Evolutionary conservation across 2,329 filamentous ascomycete species (phyloP).

Genomic region (Penicillium sp.): DNA sequence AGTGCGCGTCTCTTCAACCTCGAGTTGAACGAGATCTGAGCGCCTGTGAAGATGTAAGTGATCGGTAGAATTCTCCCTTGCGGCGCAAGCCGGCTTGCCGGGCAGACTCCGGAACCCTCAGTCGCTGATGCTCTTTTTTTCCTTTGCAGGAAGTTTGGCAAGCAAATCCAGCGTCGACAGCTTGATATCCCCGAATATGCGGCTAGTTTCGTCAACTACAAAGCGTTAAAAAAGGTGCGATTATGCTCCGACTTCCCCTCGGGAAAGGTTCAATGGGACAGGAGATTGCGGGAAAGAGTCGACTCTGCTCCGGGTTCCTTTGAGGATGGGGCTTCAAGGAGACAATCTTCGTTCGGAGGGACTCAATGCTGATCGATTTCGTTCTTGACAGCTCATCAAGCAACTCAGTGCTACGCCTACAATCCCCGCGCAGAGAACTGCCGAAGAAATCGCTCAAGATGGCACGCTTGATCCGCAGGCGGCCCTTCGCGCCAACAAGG

Average conservation of each 20-base stretch:
- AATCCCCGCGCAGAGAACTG: constrained; percentile 67
- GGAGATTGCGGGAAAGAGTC: background rate
- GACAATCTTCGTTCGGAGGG: background rate
- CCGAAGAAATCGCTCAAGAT: constrained; percentile 35
- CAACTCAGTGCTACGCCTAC: constrained; percentile 89
- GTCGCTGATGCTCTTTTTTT: background rate
- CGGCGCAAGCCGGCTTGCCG: background rate
- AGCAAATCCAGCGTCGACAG: constrained; percentile 98
- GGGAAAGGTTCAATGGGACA: background rate
- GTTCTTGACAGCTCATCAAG: constrained; percentile 75
- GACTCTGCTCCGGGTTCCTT: background rate
- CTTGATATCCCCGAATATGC: constrained; percentile 99
- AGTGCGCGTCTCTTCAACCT: background rate
- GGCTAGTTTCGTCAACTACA: constrained; percentile 98
- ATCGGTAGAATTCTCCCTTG: background rate
- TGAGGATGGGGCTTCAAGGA: background rate
- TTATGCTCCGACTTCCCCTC: background rate
- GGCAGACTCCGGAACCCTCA: background rate
- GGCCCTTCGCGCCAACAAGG: constrained; percentile 91
- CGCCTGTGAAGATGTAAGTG: constrained; percentile 12
- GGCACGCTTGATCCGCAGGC: constrained; percentile 66
- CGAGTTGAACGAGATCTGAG: constrained; percentile 1
- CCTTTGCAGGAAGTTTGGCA: constrained; percentile 87
- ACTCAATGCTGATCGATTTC: constrained; percentile 21
- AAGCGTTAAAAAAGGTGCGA: constrained; percentile 90